Base-by-base conservation (phyloP, 2,329 filamentous ascomycete genomes). In the Aureobasidium subglaciale region DNA sequence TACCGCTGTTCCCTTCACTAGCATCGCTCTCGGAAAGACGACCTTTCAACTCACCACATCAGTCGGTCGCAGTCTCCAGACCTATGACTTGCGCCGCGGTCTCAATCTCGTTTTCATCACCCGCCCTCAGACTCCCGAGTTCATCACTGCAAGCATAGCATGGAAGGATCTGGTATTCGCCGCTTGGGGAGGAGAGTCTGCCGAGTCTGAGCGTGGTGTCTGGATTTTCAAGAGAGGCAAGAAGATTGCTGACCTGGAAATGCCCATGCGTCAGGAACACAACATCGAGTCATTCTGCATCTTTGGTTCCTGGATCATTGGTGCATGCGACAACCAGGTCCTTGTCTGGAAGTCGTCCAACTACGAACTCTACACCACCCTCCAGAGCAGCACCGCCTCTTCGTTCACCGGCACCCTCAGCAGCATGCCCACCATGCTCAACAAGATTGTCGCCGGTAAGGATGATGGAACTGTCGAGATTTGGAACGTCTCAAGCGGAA, bases 31-130 rank as follows among this genome's bases (percentile, higher is more conserved):
- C 15, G 93, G 93, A 57, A 96, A 95, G 73, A 92, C 89, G 1
- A 95, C 90, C 3, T 99, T 96, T 68, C 93, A 99, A 70, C 90
- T 99, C 71, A 97, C 93, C 30, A 99, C 93, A 27, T 97, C 90
- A 0, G 88, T 95, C 59, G 93, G 92, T 60, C 83, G 85, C 65
- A 89, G 86, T 58, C 80, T 99, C 43, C 93, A 99, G 72, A 99
- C 93, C 0, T 99, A 99, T 75, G 93, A 99, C 69, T 75, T 99
- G 59, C 89, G 87, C 70, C 84, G 86, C 64, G 92, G 92, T 43
- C 80, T 99, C 59, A 92, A 95, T 65, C 83, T 99, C 48, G 84
- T 97, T 65, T 99, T 99, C 71, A 82, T 99, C 59, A 96, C 89
- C 18, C 81, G 90, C 50, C 93, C 95, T 1, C 88, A 95, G 70